phyloP scores from a whole-genome alignment of 306 rosid genomes.

The Vigna trinervia region DNA sequence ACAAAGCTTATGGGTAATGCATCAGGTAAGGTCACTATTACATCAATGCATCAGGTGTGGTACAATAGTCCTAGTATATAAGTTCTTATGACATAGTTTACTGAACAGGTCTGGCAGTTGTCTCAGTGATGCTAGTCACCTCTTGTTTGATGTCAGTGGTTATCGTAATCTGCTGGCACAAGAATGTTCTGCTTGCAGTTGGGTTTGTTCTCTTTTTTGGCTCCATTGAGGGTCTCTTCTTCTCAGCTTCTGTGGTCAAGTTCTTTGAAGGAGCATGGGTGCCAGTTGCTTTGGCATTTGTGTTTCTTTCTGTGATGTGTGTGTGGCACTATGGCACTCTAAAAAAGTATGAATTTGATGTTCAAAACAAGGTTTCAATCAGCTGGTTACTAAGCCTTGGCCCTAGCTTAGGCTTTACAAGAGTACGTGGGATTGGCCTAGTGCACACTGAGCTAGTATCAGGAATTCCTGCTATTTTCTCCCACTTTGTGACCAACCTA shows the following conservation, averaged over 20 bases:
- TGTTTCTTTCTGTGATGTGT: slow-evolving; percentile 63
- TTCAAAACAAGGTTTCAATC: slow-evolving; percentile 89
- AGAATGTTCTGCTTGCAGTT: slow-evolving; percentile 64
- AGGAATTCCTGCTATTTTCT: slow-evolving; percentile 90
- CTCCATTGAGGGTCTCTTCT: slow-evolving; percentile 84
- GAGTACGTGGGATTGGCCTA: slow-evolving; percentile 88
- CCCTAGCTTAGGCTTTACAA: slow-evolving; percentile 77
- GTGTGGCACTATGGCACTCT: slow-evolving; percentile 90
- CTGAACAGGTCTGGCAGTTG: slow-evolving; percentile 87
- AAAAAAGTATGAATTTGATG: slow-evolving; percentile 81
- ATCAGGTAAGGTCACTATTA: slow-evolving; percentile 67
- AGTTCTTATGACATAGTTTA: slow-evolving; percentile 8
- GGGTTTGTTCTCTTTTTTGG: slow-evolving; percentile 73
- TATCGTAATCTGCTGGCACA: slow-evolving; percentile 85
- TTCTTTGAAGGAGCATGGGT: slow-evolving; percentile 96
- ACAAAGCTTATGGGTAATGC: slow-evolving; percentile 88
- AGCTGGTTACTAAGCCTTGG: slow-evolving; percentile 83
- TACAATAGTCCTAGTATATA: slow-evolving; percentile 3
- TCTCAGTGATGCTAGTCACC: slow-evolving; percentile 95
- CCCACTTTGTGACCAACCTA: slow-evolving; percentile 92
- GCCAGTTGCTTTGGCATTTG: slow-evolving; percentile 66
- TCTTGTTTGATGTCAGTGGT: slow-evolving; percentile 94
- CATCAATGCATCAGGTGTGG: background rate
- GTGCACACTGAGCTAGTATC: slow-evolving; percentile 84
- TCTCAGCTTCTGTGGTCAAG: slow-evolving; percentile 86